phyloP scores from a whole-genome alignment of 305 asterid species.

The Fraxinus floribunda region DNA sequence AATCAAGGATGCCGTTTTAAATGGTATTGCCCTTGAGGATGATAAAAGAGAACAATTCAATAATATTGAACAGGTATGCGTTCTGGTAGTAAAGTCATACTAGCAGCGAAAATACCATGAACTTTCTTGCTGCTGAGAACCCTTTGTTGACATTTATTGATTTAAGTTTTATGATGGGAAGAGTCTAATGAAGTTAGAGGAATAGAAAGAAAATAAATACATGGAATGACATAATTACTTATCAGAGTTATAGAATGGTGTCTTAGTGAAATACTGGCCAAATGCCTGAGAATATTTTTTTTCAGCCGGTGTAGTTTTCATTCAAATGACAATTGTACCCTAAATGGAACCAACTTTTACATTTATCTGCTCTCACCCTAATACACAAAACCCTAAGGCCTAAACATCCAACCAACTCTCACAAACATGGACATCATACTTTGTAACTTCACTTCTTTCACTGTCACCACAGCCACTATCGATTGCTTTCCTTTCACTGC shows the following conservation, averaged over 20 bases:
- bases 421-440: neutral
- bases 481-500: neutral
- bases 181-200: neutral
- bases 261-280: neutral
- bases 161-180: neutral
- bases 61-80: slow-evolving; percentile 78
- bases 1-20: slow-evolving; percentile 87
- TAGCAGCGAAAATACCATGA: neutral
- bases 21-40: slow-evolving; percentile 89
- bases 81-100: neutral
- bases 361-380: neutral
- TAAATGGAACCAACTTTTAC: neutral
- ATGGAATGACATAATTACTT: neutral
- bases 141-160: neutral
- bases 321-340: neutral
- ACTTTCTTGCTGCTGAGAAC: neutral
- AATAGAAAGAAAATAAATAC: neutral
- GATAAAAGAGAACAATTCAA: slow-evolving; percentile 83
- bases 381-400: neutral
- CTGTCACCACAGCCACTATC: neutral
- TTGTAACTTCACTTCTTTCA: neutral
- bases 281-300: neutral
- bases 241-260: neutral
- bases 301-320: neutral
- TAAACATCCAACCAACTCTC: neutral